Conservation (phyloP, 352 stramenopile genomes). For the Globisporangium nunn region DNA sequence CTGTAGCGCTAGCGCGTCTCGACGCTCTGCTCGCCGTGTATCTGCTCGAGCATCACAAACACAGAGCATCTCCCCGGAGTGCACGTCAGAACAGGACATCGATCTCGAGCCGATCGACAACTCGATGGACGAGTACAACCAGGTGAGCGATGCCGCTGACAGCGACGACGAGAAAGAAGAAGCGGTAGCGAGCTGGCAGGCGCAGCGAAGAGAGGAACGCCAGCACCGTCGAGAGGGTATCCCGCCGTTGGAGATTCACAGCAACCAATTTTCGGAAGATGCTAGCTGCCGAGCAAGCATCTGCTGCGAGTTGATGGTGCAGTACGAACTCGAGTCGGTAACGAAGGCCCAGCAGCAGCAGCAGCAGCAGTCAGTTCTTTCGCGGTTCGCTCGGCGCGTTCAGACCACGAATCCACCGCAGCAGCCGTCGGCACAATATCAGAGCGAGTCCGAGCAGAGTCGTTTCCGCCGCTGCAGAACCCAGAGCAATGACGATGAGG, state of each 20-base stretch:
- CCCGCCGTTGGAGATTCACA: neutral
- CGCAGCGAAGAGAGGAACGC: constrained; percentile 3
- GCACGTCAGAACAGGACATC: constrained; percentile 2
- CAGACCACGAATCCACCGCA: neutral
- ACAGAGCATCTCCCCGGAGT: constrained; percentile 16
- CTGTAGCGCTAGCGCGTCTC: neutral
- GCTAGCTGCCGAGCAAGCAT: constrained; percentile 11
- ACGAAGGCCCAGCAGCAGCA: constrained; percentile 11
- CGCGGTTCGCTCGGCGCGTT: constrained; percentile 2
- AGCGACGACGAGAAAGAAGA: neutral
- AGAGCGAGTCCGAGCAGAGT: neutral
- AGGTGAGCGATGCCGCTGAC: neutral
- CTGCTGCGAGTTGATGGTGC: constrained; percentile 25
- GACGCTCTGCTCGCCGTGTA: neutral
- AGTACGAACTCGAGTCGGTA: constrained; percentile 31
- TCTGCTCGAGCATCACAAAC: too few species aligned
- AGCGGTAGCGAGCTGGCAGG: neutral
- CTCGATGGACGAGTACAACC: neutral
- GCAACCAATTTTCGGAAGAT: neutral
- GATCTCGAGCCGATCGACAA: constrained; percentile 3
- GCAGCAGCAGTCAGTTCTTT: constrained; percentile 2
- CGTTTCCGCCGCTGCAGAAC: constrained; percentile 2
- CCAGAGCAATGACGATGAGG: constrained; percentile 14
- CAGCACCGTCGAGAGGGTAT: neutral
- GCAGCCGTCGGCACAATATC: neutral